These are phyloP conservation scores for Talaromyces sp. DNA, from an alignment of 2,329 filamentous ascomycete species.

Conservation along the genomic window DNA sequence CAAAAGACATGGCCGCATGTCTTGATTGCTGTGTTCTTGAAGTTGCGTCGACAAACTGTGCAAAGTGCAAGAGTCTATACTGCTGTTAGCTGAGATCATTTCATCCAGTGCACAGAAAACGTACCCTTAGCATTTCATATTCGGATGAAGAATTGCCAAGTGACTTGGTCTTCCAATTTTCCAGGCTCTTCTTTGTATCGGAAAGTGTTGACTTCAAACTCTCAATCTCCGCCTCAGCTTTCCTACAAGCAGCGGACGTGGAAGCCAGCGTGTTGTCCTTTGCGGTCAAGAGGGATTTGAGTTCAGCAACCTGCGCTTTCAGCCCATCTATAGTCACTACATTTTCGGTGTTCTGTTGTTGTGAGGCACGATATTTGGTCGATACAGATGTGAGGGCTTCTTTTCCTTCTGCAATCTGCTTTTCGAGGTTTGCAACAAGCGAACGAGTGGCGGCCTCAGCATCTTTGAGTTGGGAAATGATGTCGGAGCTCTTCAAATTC, in stretches of 20 bases:
- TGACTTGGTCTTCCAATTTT: constrained; percentile 80
- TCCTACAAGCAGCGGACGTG: constrained; percentile 60
- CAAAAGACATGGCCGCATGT: constrained; percentile 96
- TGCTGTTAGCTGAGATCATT: constrained; percentile 1
- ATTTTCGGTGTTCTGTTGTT: constrained; percentile 68
- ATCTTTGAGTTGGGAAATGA: constrained; percentile 90
- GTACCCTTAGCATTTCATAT: constrained; percentile 80
- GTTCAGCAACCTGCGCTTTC: constrained; percentile 70
- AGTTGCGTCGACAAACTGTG: constrained; percentile 85
- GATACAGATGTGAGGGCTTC: constrained; percentile 70
- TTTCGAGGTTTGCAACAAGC: constrained; percentile 80
- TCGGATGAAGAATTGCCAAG: constrained; percentile 76
- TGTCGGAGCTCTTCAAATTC: constrained; percentile 86
- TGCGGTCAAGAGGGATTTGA: constrained; percentile 68
- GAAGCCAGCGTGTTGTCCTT: constrained; percentile 69
- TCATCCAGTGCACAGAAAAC: constrained; percentile 36
- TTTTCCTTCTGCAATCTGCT: constrained; percentile 79
- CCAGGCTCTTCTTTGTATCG: constrained; percentile 75
- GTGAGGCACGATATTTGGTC: constrained; percentile 70
- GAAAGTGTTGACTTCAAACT: constrained; percentile 74
- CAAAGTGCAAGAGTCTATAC: constrained; percentile 72
- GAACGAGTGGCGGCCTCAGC: constrained; percentile 73
- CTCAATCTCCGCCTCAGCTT: constrained; percentile 70
- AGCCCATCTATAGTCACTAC: constrained; percentile 67
- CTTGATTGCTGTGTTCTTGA: constrained; percentile 92